Evolutionary conservation across 1,284 basidiomycete genomes (phyloP), one percentile per base, ranked within the genome.

Genomic region (Microbotryum violaceum): DNA sequence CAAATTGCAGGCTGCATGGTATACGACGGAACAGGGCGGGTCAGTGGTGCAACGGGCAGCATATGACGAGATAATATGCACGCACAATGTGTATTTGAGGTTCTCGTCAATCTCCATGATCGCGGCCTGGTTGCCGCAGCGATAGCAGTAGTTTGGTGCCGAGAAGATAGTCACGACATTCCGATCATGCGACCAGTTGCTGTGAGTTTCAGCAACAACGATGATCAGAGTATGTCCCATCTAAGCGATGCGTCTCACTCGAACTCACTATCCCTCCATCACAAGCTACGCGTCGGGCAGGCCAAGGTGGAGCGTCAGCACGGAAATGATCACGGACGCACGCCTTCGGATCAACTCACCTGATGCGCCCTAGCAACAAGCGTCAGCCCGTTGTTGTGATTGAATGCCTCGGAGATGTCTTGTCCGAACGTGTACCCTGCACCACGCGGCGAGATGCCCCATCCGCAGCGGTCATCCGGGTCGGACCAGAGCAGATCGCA

Each of bases 81-180:
- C 69, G 69, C 53, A 77, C 76, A 81, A 79, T 58, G 79, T 80
- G 73, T 79, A 79, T 60, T 73, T 72, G 58, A 93, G 81, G 81
- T 92, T 92, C 82, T 98, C 96, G 78, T 98, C 94, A 77, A 98
- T 97, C 79, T 98, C 94, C 87, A 99, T 96, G 76, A 99, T 99
- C 54, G 96, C 96, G 54, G 94, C 94, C 76, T 98, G 96, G 78
- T 99, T 99, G 60, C 94, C 94, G 76, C 96, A 98, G 75, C 96
- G 84, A 82, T 99, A 98, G 79, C 96, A 98, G 79, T 77, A 77
- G 79, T 97, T 97, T 54, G 94, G 94, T 71, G 94, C 94, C 68
- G 93, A 97, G 81, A 97, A 98, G 75, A 98, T 97, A 52, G 94
- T 98, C 68, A 98, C 94, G n/a, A 98, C 96, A 75, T 98, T 98